phyloP scores from a whole-genome alignment of 1,284 basidiomycete species.

The Boletellus sp. region DNA sequence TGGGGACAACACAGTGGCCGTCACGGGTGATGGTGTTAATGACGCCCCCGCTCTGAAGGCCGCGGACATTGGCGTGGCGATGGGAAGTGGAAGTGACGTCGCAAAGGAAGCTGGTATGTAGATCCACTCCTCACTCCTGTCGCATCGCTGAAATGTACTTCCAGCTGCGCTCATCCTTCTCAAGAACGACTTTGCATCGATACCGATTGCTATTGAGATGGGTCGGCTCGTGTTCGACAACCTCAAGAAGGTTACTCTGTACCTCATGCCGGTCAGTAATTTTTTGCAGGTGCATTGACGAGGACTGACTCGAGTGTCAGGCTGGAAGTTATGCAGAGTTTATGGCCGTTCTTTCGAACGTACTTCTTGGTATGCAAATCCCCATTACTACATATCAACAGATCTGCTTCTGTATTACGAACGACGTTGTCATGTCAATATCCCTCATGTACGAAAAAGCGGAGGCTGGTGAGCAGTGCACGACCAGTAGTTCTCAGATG shows the following conservation, averaged over 20 bases:
- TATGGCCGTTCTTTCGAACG: constrained; percentile 34
- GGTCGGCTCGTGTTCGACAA: constrained; percentile 62
- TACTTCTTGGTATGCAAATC: constrained; percentile 39
- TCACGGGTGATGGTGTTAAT: constrained; percentile 58
- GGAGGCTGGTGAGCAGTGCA: constrained; percentile 29
- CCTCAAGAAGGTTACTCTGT: constrained; percentile 44
- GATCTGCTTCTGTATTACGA: constrained; percentile 38
- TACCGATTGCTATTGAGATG: constrained; percentile 38
- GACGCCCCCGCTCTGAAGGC: constrained; percentile 66
- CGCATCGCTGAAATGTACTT: neutral
- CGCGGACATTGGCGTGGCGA: constrained; percentile 83
- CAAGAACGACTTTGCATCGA: constrained; percentile 37
- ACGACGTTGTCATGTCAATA: constrained; percentile 36
- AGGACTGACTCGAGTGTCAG: constrained; percentile 6
- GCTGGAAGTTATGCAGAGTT: constrained; percentile 34
- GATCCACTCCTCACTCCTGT: neutral
- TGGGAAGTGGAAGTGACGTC: constrained; percentile 85
- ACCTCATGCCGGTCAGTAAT: constrained; percentile 36
- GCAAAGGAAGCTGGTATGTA: constrained; percentile 58
- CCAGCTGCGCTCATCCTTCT: constrained; percentile 31
- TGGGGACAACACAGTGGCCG: constrained; percentile 47
- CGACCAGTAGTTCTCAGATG: neutral
- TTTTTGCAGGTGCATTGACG: neutral
- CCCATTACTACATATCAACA: constrained; percentile 41
- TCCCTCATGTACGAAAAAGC: constrained; percentile 38